Base-by-base conservation (phyloP, 805 yeast genomes). In the Wickerhamiella shivajii region DNA sequence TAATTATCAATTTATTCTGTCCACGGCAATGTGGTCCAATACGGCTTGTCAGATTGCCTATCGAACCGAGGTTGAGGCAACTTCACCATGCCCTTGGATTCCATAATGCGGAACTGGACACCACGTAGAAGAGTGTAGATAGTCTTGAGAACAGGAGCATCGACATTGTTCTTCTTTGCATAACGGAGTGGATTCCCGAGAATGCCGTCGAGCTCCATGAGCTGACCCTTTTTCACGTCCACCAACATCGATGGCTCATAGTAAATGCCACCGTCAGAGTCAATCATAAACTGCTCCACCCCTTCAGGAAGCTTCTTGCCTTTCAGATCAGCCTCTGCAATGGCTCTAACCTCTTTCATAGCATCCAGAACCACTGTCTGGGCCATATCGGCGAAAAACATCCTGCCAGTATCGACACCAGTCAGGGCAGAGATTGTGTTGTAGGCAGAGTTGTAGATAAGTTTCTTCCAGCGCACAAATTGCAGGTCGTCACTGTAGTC, bases 191-290 rank as follows among this genome's bases (percentile, higher is more conserved):
- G 61, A 45, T 74, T 78, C 3, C 87, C 85, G 32, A 77, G 56
- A 39, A 80, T 74, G 15, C 69, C 76, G 46, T 78, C 84, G 18
- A 73, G 53, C 52, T 80, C 92, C 43, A 78, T 66, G 30, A 72
- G 71, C 47, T 77, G 74, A 17, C 73, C 71, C 47, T 75, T 73
- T 32, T 67, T 57, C 14, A 65, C 64, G 47, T 77, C 90, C 8
- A 75, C 77, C 40, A 67, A 56, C 87, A 77, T 77, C 3, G 84
- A 75, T 2, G 87, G 87, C 33, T 64, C 62, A 50, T 68, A 77
- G 55, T 64, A 68, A 22, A 57, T 60, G 8, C 70, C 71, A 37
- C 64, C 77, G 46, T 74, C 78, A 14, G 70, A 61, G 41, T 70
- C 72, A 23, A 71, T 50, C 60, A 71, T 67, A 29, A 47, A 40